Percentiles rank a stretch among this genome's conserved stretches.
These are phyloP conservation scores for Russula earlei DNA, from an alignment of 768 basidiomycete species.

Conservation along the genomic window DNA sequence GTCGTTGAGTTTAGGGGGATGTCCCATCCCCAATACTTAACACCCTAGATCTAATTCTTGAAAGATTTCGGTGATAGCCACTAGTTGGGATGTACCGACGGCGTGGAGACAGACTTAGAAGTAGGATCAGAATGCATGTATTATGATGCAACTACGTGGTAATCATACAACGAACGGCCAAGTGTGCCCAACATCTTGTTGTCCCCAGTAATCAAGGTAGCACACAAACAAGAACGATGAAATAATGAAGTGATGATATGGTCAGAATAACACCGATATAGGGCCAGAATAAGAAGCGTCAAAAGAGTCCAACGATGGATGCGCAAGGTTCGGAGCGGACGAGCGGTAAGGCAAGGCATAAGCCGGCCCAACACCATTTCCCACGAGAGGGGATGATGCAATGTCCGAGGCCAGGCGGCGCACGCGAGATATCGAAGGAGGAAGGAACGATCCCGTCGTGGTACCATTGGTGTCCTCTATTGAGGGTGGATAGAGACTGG, in stretches of 20 bases:
- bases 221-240: slow-evolving; percentile 14
- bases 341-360: slow-evolving; percentile 4
- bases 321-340: slow-evolving; percentile 5
- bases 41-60: too few relatives aligned
- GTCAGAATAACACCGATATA: slow-evolving; percentile 15
- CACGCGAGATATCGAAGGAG: slow-evolving; percentile 13
- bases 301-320: slow-evolving; percentile 6
- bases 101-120: neutral
- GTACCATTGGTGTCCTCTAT: slow-evolving; percentile 9
- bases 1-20: too few relatives aligned
- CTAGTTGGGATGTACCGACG: too few relatives aligned
- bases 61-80: too few relatives aligned
- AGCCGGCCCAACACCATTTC: neutral
- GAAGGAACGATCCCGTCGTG: neutral
- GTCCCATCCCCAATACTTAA: too few relatives aligned
- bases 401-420: slow-evolving; percentile 2
- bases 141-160: slow-evolving; percentile 3
- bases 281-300: slow-evolving; percentile 8
- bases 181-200: slow-evolving; percentile 1
- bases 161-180: slow-evolving; percentile 9
- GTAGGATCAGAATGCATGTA: neutral
- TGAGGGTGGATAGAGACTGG: slow-evolving; percentile 10
- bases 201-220: neutral
- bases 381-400: neutral
- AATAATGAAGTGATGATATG: neutral